Evolutionary conservation across 2,329 filamentous ascomycete genomes (phyloP), one percentile per base, ranked within the genome.

Genomic region (Teratosphaeria viscida): DNA sequence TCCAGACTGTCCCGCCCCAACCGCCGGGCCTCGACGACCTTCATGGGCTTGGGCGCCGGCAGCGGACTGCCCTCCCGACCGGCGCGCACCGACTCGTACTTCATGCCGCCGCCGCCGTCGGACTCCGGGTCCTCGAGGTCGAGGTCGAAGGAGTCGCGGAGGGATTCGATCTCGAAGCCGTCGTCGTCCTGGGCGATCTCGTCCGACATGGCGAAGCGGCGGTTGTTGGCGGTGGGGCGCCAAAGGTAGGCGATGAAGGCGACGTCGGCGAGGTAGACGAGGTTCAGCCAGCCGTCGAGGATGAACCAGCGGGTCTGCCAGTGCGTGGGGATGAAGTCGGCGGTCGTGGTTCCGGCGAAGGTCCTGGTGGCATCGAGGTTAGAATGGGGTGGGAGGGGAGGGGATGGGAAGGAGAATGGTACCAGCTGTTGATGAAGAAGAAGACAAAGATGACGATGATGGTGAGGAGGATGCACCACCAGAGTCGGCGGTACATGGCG

Each of bases 221-320:
- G 84, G 77, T 99, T 99, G 76, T 99, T 97, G 57, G 89, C 91
- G 26, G 92, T 97, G 6, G 94, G 94, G 55, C 94, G 83, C 94
- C 94, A 99, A 57, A 99, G 81, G 74, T 97, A 99, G 26, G 94
- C 91, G 65, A 99, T 84, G 75, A 92, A 96, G 58, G 85, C 86
- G 29, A 99, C 90, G 70, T 99, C 92, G 61, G 89, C 89, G 64
- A 99, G 85, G 76, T 97, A 99, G 16, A 99, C 92, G 58, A 99
- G 76, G 73, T 97, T 97, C 56, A 97, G 80, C 94, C 94, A 99
- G 59, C 94, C 94, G 71, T 99, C 94, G 23, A 99, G 82, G 54
- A 99, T 84, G 71, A 99, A 99, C 94, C 94, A 99, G 61, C 94
- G 81, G 4, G 89, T 92, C 77, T 96, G 92, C 94, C 94, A 99